Conservation (phyloP, 176 grass and related monocot genomes). For the Eleusine indica region DNA sequence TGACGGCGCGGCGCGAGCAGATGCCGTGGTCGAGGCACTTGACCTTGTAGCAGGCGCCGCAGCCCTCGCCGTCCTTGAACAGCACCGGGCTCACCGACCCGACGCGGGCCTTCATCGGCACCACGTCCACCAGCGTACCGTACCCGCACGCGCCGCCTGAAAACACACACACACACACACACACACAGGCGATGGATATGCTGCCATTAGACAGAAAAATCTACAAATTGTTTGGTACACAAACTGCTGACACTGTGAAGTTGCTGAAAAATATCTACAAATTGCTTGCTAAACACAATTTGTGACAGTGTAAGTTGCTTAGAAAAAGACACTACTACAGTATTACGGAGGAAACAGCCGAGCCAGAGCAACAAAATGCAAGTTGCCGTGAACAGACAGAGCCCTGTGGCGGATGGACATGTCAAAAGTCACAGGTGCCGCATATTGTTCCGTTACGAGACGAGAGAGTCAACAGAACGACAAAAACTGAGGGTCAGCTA, state of each 20-base stretch:
- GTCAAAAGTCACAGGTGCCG: neutral
- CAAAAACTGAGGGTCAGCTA: conserved; percentile 11
- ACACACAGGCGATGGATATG: neutral
- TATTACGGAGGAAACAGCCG: conserved; percentile 6
- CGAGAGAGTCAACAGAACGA: neutral
- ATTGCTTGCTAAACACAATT: neutral
- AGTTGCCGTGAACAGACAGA: conserved; percentile 17
- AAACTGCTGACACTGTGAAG: too few relatives aligned
- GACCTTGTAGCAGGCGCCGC: conserved; percentile 98
- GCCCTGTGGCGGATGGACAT: neutral
- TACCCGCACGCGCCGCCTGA: conserved; percentile 95
- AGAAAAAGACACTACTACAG: neutral
- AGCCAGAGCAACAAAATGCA: conserved; percentile 1
- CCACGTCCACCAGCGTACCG: conserved; percentile 91
- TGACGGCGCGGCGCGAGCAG: conserved; percentile 92
- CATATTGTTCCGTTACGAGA: conserved; percentile 33
- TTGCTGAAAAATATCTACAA: neutral
- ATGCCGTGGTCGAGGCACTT: conserved; percentile 75
- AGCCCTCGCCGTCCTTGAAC: conserved; percentile 94
- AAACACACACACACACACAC: neutral
- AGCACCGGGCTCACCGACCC: conserved; percentile 93
- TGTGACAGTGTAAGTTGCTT: neutral
- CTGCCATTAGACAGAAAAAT: too few relatives aligned
- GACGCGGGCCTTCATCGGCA: conserved; percentile 82
- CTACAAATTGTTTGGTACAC: neutral